Base-by-base conservation (phyloP, 2,329 filamentous ascomycete species). In the Lecanicillium sp. region DNA sequence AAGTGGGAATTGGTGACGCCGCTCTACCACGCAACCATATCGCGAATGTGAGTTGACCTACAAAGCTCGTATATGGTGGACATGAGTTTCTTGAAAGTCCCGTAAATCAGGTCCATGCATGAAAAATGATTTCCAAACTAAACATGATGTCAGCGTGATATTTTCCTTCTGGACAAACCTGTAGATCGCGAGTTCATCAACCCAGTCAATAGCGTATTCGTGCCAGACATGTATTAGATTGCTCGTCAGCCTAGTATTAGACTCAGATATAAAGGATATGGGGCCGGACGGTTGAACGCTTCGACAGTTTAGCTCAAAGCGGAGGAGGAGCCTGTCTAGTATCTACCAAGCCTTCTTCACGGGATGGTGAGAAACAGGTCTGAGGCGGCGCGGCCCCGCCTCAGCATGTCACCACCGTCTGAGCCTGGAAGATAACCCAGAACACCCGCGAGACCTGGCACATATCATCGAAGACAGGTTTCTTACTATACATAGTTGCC, bases 221-320 rank as follows among this genome's bases (percentile, higher is more conserved):
- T n/a, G n/a, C 30, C n/a, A 47, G 37, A 47, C 44, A 47, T 47
- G 44, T 47, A 35, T 26, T 47, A 47, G 44, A 47, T 47, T 29
- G 14, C 14, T 20, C 37, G 37, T 24, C 19, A 33, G 20, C 27
- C 35, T 15, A 35, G 29, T 8, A 14, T 23, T 39, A 29, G n/a
- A 47, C 9, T n/a, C 7, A 12, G 33, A 47, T 33, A 27, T 26
- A 27, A 39, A 39, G 14, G n/a, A n/a, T n/a, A n/a, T n/a, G n/a
- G n/a, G n/a, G n/a, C n/a, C n/a, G n/a, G n/a, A n/a, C n/a, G n/a
- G n/a, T n/a, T n/a, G n/a, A n/a, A n/a, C n/a, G n/a, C n/a, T n/a
- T n/a, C n/a, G n/a, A n/a, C n/a, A n/a, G n/a, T n/a, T n/a, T n/a
- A n/a, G n/a, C n/a, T n/a, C n/a, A n/a, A 10, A 35, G 12, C 19